phyloP scores from a whole-genome alignment of 805 yeast genomes.

The Grigorovia transvaalensis region DNA sequence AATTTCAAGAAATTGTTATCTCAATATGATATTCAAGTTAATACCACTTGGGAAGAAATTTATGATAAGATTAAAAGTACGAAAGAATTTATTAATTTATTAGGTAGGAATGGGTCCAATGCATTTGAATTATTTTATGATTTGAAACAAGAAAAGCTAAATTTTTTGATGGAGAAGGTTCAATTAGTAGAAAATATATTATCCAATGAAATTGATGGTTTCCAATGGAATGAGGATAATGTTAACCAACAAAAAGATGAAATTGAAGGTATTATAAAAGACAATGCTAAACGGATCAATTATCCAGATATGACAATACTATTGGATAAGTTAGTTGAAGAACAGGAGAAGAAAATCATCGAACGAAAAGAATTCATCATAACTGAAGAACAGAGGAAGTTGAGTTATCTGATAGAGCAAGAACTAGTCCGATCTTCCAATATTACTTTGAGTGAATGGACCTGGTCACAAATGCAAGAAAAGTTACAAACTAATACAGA shows the following conservation, averaged over 20 bases:
- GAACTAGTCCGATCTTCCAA: not conserved
- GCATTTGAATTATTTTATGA: conserved; percentile 75
- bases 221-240: conserved; percentile 18
- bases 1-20: conserved; percentile 40
- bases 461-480: not conserved
- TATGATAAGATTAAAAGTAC: conserved; percentile 43
- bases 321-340: not conserved
- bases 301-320: not conserved
- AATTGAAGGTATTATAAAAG: conserved; percentile 5
- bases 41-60: conserved; percentile 50
- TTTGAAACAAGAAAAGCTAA: conserved; percentile 49
- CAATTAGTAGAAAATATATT: conserved; percentile 48
- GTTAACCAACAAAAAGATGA: conserved; percentile 17
- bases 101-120: conserved; percentile 71
- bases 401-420: not conserved
- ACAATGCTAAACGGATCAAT: not conserved
- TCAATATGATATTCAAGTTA: conserved; percentile 31
- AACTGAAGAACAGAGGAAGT: not conserved
- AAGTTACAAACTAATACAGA: not conserved
- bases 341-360: not conserved
- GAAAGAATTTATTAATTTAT: conserved; percentile 43
- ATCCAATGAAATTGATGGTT: conserved; percentile 9
- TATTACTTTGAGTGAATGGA: not conserved
- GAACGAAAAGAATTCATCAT: not conserved
- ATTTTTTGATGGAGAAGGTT: conserved; percentile 44